Evolutionary conservation across 352 stramenopile species (phyloP).

Genomic region (Blastocystis sp.): DNA sequence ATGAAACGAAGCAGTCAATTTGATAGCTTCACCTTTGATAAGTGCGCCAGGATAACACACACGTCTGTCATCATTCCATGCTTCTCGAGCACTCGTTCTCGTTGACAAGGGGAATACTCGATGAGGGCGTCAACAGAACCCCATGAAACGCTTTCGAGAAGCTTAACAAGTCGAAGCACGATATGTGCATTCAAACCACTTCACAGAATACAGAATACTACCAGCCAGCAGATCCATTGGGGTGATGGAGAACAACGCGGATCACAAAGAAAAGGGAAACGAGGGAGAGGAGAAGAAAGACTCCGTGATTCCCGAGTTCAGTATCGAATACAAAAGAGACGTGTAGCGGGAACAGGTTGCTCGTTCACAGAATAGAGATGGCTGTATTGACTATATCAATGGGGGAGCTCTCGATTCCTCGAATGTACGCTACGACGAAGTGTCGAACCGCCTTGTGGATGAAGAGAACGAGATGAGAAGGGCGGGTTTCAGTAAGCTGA

Average conservation of each 20-base stretch:
- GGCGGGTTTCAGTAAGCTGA: slow-evolving; percentile 52
- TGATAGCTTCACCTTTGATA: slow-evolving; percentile 7
- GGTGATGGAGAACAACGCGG: neutral
- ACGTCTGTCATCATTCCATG: too few species aligned
- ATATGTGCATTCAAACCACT: too few species aligned
- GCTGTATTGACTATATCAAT: neutral
- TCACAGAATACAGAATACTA: too few species aligned
- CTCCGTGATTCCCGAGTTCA: slow-evolving; percentile 1
- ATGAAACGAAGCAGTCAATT: slow-evolving; percentile 54
- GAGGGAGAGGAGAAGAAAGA: slow-evolving; percentile 1
- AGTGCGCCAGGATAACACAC: neutral
- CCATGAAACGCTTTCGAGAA: too few species aligned
- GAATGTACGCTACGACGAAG: neutral
- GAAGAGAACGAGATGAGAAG: slow-evolving; percentile 41
- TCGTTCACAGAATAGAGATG: slow-evolving; percentile 12
- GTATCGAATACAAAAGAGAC: slow-evolving; percentile 14
- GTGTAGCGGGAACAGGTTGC: neutral
- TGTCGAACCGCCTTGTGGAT: neutral
- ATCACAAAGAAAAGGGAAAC: neutral
- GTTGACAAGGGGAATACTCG: too few species aligned
- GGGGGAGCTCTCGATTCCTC: neutral
- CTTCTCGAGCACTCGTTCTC: too few species aligned
- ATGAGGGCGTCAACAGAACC: too few species aligned
- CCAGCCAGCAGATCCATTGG: too few species aligned
- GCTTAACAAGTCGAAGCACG: too few species aligned